phyloP scores from a whole-genome alignment of 2,329 filamentous ascomycete genomes.

The Diplocarpon mali region DNA sequence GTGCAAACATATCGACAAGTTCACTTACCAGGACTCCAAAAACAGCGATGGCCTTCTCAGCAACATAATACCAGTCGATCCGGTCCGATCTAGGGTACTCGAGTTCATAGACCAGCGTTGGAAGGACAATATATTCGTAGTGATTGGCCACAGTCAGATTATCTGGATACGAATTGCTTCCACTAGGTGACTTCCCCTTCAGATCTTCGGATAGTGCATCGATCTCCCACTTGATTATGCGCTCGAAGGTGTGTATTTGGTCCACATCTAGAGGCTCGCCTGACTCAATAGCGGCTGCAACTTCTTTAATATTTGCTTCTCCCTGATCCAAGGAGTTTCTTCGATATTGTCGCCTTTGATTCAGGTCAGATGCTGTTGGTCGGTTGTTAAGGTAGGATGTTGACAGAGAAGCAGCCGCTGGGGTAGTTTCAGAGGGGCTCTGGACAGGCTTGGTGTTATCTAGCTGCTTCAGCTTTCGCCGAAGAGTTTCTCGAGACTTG shows the following conservation, averaged over 20 bases:
- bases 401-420: slow-evolving; percentile 32
- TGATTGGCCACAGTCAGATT: slow-evolving; percentile 57
- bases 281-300: slow-evolving; percentile 51
- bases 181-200: slow-evolving; percentile 42
- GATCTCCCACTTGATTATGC: slow-evolving; percentile 52
- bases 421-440: slow-evolving; percentile 33
- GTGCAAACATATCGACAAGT: neutral
- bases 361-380: slow-evolving; percentile 32
- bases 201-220: slow-evolving; percentile 51
- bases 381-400: slow-evolving; percentile 34
- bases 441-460: slow-evolving; percentile 39
- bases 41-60: slow-evolving; percentile 59
- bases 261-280: slow-evolving; percentile 46
- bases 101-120: slow-evolving; percentile 69
- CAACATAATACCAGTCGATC: slow-evolving; percentile 65
- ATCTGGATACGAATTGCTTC: slow-evolving; percentile 47
- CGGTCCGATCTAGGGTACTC: slow-evolving; percentile 62
- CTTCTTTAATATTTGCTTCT: slow-evolving; percentile 42
- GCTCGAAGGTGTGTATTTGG: slow-evolving; percentile 52
- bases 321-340: slow-evolving; percentile 13
- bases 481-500: slow-evolving; percentile 36
- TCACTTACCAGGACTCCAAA: slow-evolving; percentile 51
- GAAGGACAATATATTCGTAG: slow-evolving; percentile 62
- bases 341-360: slow-evolving; percentile 33
- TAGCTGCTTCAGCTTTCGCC: slow-evolving; percentile 43